Percentiles rank a stretch among this genome's conserved stretches.
Evolutionary conservation across 257 asterid genomes (phyloP).

Genomic region (Ballota nigra): DNA sequence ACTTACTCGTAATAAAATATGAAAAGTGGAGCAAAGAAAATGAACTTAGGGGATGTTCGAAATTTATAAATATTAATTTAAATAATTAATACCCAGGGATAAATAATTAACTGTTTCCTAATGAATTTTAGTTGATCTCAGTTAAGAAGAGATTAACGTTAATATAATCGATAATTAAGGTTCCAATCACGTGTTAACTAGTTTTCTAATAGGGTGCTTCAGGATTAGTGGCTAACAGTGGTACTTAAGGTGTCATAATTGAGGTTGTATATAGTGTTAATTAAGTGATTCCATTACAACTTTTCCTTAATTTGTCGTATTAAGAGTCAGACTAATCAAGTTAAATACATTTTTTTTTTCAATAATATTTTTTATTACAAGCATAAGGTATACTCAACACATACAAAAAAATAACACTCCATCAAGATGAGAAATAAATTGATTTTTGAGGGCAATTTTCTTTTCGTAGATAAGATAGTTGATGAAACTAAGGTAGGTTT

Average conservation of each 20-base stretch:
- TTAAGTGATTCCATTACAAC: slow-evolving; percentile 15
- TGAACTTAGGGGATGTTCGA: not conserved
- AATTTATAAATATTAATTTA: too few species aligned
- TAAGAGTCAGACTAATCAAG: not conserved
- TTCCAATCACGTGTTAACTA: slow-evolving; percentile 20
- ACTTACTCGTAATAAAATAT: too few species aligned
- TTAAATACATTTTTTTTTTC: not conserved
- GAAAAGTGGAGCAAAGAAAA: not conserved
- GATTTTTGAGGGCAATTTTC: too few species aligned
- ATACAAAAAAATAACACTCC: too few species aligned
- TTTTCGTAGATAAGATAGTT: too few species aligned
- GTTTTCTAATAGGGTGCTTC: not conserved
- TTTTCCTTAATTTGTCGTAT: slow-evolving; percentile 8
- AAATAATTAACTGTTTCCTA: too few species aligned
- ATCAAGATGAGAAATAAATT: too few species aligned
- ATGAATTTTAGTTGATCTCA: too few species aligned
- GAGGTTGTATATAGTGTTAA: not conserved
- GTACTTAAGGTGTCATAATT: not conserved
- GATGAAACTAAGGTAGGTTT: too few species aligned
- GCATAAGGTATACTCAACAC: too few species aligned
- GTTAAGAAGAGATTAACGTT: not conserved
- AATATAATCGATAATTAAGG: slow-evolving; percentile 1
- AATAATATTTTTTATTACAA: too few species aligned
- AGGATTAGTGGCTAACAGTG: slow-evolving; percentile 8
- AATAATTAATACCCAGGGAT: too few species aligned